These are phyloP conservation scores for Diversispora eburnea DNA, from an alignment of 192 early-diverging fungal species.

Conservation along the genomic window DNA sequence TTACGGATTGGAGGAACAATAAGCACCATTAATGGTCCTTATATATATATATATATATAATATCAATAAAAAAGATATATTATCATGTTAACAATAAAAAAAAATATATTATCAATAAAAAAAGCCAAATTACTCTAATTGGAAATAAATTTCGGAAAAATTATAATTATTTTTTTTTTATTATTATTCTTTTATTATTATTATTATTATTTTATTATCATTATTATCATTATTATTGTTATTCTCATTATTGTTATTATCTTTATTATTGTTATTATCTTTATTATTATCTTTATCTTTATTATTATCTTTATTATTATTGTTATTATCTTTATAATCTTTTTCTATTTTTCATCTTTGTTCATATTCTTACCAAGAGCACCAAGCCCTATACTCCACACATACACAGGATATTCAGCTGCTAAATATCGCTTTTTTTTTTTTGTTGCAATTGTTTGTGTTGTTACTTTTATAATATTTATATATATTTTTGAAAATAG, in stretches of 20 bases:
- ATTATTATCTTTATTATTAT: not conserved
- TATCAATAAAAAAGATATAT: not conserved
- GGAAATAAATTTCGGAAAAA: too few relatives aligned
- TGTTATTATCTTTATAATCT: not conserved
- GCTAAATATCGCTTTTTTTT: not conserved
- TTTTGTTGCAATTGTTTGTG: not conserved
- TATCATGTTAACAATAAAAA: not conserved
- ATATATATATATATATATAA: not conserved
- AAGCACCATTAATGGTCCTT: not conserved
- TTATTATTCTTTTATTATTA: too few relatives aligned
- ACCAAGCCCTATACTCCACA: not conserved
- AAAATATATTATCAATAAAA: not conserved
- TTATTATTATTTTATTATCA: too few relatives aligned
- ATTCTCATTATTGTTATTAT: too few relatives aligned
- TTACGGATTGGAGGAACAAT: not conserved
- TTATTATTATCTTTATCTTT: too few relatives aligned
- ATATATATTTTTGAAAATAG: not conserved
- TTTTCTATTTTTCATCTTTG: not conserved
- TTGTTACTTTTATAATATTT: not conserved
- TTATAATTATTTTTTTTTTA: too few relatives aligned
- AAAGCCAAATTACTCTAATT: too few relatives aligned
- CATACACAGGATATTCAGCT: not conserved
- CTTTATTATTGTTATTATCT: too few relatives aligned
- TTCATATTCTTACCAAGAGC: not conserved
- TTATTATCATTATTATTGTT: too few relatives aligned